Percentiles rank a stretch among this genome's conserved stretches.
phyloP scores from a whole-genome alignment of 2,329 filamentous ascomycete genomes.

The Sordariomycetes sp. region DNA sequence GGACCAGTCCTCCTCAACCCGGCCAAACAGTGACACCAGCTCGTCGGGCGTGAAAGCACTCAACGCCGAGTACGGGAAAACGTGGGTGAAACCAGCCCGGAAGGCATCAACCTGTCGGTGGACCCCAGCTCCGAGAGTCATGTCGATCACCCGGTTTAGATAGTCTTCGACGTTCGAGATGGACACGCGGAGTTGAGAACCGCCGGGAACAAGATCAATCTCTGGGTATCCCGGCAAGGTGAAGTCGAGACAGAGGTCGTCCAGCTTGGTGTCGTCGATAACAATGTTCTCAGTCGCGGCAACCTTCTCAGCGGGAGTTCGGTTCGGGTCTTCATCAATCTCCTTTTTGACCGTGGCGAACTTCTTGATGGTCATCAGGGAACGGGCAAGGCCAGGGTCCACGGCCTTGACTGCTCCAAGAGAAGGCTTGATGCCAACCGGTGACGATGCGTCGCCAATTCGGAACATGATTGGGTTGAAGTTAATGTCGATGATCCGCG shows the following conservation, averaged over 20 bases:
- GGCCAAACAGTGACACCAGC: constrained; percentile 87
- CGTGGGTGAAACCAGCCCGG: constrained; percentile 80
- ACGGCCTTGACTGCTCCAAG: constrained; percentile 84
- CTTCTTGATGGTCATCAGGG: constrained; percentile 76
- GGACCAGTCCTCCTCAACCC: constrained; percentile 91
- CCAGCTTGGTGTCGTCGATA: constrained; percentile 67
- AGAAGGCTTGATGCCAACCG: constrained; percentile 61
- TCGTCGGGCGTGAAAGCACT: constrained; percentile 93
- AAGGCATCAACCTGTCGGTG: constrained; percentile 86
- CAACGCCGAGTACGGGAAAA: constrained; percentile 89
- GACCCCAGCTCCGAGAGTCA: constrained; percentile 83
- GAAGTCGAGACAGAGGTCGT: constrained; percentile 87
- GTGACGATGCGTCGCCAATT: constrained; percentile 59
- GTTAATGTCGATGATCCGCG: constrained; percentile 91
- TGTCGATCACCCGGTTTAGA: constrained; percentile 79
- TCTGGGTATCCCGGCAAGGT: constrained; percentile 83
- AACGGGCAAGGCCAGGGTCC: constrained; percentile 75
- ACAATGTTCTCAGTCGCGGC: constrained; percentile 57
- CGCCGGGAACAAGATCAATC: constrained; percentile 71
- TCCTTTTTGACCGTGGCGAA: constrained; percentile 75
- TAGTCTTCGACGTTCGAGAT: constrained; percentile 89
- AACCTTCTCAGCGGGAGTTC: constrained; percentile 61
- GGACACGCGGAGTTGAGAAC: constrained; percentile 64
- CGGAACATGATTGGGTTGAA: constrained; percentile 98
- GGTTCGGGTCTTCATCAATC: constrained; percentile 60